phyloP scores from a whole-genome alignment of 1,139 yeast genomes.

The Arxiozyma bovina region DNA sequence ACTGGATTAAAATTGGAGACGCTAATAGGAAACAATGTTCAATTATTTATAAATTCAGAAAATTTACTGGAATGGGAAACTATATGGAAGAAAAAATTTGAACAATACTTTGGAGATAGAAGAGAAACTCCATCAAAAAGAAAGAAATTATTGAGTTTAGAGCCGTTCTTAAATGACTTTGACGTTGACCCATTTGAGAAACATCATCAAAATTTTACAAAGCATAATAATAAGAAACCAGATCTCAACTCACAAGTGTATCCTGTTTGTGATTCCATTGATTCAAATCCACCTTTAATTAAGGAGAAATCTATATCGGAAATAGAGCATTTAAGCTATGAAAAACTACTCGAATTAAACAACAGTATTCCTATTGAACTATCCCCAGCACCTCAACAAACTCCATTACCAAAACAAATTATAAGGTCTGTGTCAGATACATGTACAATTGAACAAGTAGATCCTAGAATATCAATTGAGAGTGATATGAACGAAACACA shows the following conservation, averaged over 20 bases:
- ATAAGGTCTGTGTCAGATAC: slow-evolving; percentile 14
- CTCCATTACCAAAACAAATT: slow-evolving; percentile 9
- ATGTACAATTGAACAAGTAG: slow-evolving; percentile 11
- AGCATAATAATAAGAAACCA: too few relatives aligned
- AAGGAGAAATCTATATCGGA: slow-evolving; percentile 1
- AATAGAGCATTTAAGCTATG: slow-evolving; percentile 20
- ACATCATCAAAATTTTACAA: neutral
- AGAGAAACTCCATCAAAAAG: neutral
- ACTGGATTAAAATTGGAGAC: slow-evolving; percentile 13
- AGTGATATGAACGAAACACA: slow-evolving; percentile 14
- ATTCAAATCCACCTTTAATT: neutral
- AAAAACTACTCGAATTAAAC: slow-evolving; percentile 21
- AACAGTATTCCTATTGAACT: slow-evolving; percentile 15
- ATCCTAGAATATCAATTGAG: slow-evolving; percentile 4
- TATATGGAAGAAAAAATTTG: slow-evolving; percentile 15
- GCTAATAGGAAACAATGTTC: slow-evolving; percentile 12
- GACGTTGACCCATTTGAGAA: neutral
- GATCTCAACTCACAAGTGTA: neutral
- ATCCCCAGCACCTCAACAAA: slow-evolving; percentile 12
- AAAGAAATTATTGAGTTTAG: neutral
- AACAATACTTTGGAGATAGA: slow-evolving; percentile 6
- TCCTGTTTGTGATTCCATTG: neutral
- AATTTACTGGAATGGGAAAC: slow-evolving; percentile 17
- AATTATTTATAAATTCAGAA: slow-evolving; percentile 12
- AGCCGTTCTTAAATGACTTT: neutral